Percentiles rank a stretch among this genome's conserved stretches.
Conservation (phyloP, 352 stramenopile genomes). For the Phytophthora pseudosyringae region DNA sequence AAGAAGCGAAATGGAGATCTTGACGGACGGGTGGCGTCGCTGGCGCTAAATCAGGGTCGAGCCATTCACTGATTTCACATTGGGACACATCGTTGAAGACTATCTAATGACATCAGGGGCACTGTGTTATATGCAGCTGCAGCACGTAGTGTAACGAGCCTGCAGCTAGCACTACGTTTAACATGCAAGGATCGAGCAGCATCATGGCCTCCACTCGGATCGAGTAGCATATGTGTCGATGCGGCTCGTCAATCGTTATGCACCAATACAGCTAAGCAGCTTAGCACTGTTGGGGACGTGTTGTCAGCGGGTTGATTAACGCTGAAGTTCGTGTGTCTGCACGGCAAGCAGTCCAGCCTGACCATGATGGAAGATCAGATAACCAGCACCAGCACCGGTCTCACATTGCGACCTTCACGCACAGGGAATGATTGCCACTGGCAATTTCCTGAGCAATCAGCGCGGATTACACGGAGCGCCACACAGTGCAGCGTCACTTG, state of each 20-base stretch:
- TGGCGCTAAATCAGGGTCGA: too few species aligned
- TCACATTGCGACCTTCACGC: not conserved
- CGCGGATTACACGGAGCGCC: constrained; percentile 19
- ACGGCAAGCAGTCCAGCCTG: too few species aligned
- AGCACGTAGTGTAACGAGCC: too few species aligned
- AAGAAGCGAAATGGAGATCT: constrained; percentile 29
- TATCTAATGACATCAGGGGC: not conserved
- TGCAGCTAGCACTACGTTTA: too few species aligned
- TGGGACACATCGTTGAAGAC: not conserved
- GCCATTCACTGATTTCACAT: not conserved
- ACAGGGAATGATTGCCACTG: not conserved
- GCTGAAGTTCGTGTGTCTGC: too few species aligned
- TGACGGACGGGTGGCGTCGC: not conserved
- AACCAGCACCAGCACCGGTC: not conserved
- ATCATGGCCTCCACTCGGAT: not conserved
- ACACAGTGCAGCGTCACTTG: constrained; percentile 19
- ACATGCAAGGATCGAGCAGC: too few species aligned
- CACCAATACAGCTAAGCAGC: too few species aligned
- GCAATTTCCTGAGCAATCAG: not conserved
- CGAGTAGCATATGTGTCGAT: constrained; percentile 1
- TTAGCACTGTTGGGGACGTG: too few species aligned
- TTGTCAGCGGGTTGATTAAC: too few species aligned
- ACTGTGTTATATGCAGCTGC: not conserved
- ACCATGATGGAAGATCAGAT: too few species aligned
- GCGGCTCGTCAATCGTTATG: too few species aligned